These are phyloP conservation scores for Beta vulgaris DNA, from an alignment of 148 eudicot species.

Conservation along the genomic window DNA sequence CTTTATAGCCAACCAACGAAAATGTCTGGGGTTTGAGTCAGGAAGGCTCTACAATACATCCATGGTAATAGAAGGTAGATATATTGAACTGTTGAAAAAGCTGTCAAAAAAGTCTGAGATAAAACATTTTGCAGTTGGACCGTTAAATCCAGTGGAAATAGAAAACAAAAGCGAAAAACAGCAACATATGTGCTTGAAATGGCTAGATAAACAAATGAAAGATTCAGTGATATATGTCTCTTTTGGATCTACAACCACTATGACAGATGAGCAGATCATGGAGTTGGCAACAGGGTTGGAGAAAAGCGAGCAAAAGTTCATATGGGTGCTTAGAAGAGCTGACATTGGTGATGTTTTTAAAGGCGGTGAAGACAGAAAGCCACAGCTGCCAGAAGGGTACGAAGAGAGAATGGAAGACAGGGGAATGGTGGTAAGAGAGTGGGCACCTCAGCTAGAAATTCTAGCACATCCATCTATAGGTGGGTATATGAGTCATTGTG, in stretches of 20 bases:
- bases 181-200: slow-evolving; percentile 14
- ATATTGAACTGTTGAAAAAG: slow-evolving; percentile 25
- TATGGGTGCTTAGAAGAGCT: slow-evolving; percentile 52
- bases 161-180: not conserved
- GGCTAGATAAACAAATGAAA: slow-evolving; percentile 28
- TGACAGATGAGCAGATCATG: slow-evolving; percentile 37
- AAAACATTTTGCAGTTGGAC: slow-evolving; percentile 24
- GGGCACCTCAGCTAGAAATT: slow-evolving; percentile 70
- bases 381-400: slow-evolving; percentile 47
- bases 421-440: slow-evolving; percentile 52
- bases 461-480: slow-evolving; percentile 46
- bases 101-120: not conserved
- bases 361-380: slow-evolving; percentile 18
- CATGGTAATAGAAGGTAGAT: slow-evolving; percentile 35
- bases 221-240: slow-evolving; percentile 51
- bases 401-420: slow-evolving; percentile 44
- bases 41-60: slow-evolving; percentile 38
- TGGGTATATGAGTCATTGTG: slow-evolving; percentile 64
- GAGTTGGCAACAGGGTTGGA: slow-evolving; percentile 64
- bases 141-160: slow-evolving; percentile 7
- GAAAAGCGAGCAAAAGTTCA: slow-evolving; percentile 43
- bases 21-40: slow-evolving; percentile 9
- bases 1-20: slow-evolving; percentile 13
- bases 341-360: slow-evolving; percentile 17
- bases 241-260: slow-evolving; percentile 51